phyloP scores from a whole-genome alignment of 495 filamentous ascomycete species.

The Aspergillus sparsus region DNA sequence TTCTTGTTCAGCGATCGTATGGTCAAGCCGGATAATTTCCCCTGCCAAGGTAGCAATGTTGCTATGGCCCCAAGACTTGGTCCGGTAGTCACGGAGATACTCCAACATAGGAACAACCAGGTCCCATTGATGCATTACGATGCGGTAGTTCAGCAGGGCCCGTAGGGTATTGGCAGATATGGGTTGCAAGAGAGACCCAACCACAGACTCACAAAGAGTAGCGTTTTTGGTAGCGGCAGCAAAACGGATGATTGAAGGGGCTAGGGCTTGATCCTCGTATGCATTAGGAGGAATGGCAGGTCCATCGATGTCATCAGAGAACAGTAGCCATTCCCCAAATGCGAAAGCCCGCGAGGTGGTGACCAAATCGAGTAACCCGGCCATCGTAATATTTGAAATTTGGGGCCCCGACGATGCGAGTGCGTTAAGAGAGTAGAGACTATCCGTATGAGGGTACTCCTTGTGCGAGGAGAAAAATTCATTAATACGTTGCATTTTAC shows the following conservation, averaged over 20 bases:
- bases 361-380: slow-evolving; percentile 54
- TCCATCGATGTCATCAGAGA: slow-evolving; percentile 57
- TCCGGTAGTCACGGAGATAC: slow-evolving; percentile 40
- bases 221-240: slow-evolving; percentile 53
- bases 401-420: slow-evolving; percentile 42
- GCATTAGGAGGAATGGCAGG: slow-evolving; percentile 48
- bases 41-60: slow-evolving; percentile 46
- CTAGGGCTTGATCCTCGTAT: slow-evolving; percentile 51
- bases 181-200: slow-evolving; percentile 38
- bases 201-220: slow-evolving; percentile 46
- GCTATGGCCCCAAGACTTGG: slow-evolving; percentile 51
- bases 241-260: slow-evolving; percentile 60
- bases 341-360: slow-evolving; percentile 46
- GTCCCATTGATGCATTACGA: slow-evolving; percentile 50
- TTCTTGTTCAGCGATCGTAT: slow-evolving; percentile 20
- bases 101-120: slow-evolving; percentile 46
- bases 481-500: slow-evolving; percentile 41
- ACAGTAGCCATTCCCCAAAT: slow-evolving; percentile 58
- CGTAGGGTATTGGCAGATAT: slow-evolving; percentile 49
- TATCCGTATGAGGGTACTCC: slow-evolving; percentile 20
- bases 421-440: slow-evolving; percentile 20
- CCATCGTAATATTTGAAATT: slow-evolving; percentile 51
- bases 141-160: slow-evolving; percentile 51
- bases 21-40: slow-evolving; percentile 44
- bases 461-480: slow-evolving; percentile 37